phyloP scores from a whole-genome alignment of 805 yeast genomes.

The Suhomyces canberraensis region DNA sequence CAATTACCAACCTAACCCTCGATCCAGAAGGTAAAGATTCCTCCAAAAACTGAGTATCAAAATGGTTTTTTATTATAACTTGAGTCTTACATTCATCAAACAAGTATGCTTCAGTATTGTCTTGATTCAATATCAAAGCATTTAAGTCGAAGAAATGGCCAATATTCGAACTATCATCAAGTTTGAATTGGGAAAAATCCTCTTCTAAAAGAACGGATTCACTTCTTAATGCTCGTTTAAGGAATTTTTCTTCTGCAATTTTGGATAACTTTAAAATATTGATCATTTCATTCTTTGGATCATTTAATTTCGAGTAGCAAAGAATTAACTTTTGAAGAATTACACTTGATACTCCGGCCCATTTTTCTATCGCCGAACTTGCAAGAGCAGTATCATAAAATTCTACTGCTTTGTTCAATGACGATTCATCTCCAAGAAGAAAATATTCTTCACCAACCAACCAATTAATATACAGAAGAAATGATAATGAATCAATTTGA shows the following conservation, averaged over 20 bases:
- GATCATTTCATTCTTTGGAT: conserved; percentile 14
- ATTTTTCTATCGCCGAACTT: conserved; percentile 18
- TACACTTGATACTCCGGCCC: conserved; percentile 33
- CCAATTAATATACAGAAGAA: conserved; percentile 36
- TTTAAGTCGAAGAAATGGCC: conserved; percentile 14
- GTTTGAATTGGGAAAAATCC: background rate
- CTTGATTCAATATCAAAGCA: conserved; percentile 11
- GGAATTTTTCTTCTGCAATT: conserved; percentile 1
- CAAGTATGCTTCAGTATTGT: conserved; percentile 11
- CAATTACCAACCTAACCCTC: conserved; percentile 7
- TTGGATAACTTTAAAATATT: conserved; percentile 1
- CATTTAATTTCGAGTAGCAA: conserved; percentile 32
- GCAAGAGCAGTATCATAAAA: conserved; percentile 15
- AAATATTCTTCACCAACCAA: conserved; percentile 51
- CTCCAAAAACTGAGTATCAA: conserved; percentile 7
- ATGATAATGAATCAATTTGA: conserved; percentile 1
- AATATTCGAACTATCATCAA: background rate
- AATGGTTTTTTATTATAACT: conserved; percentile 11
- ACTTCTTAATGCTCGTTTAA: conserved; percentile 1
- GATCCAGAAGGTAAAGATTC: conserved; percentile 4
- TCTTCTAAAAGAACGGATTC: background rate
- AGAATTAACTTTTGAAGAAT: conserved; percentile 35
- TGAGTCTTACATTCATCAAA: conserved; percentile 21
- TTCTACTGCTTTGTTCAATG: conserved; percentile 15
- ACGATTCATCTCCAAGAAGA: conserved; percentile 5